Conservation (phyloP, 441 rosid species). For the Theobroma grandiflorum region DNA sequence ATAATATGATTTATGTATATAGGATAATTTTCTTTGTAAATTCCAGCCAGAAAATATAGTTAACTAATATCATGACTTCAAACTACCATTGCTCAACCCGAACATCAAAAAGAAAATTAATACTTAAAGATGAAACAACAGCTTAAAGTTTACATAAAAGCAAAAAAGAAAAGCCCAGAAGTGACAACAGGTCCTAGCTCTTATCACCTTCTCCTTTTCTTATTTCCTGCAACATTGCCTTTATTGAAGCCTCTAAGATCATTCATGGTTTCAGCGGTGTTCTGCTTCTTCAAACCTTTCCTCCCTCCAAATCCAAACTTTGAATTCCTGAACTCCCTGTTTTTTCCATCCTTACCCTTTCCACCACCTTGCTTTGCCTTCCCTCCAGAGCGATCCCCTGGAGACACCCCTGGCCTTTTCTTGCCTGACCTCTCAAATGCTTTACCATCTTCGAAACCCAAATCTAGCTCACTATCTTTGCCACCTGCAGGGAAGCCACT, state of each 20-base stretch:
- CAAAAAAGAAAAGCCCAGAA: not conserved
- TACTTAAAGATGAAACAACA: constrained; percentile 6
- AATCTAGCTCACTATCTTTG: constrained; percentile 56
- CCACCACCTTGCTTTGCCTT: constrained; percentile 48
- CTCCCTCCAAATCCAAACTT: constrained; percentile 86
- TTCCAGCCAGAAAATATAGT: not conserved
- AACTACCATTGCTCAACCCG: not conserved
- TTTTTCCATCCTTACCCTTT: constrained; percentile 46
- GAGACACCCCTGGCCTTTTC: constrained; percentile 70
- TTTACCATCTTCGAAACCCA: constrained; percentile 68
- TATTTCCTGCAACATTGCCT: constrained; percentile 52
- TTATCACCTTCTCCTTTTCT: constrained; percentile 68
- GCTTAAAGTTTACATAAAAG: constrained; percentile 3
- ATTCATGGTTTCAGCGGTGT: constrained; percentile 69
- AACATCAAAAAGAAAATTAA: not conserved
- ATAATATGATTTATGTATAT: not conserved
- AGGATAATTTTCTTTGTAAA: not conserved
- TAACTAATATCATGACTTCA: not conserved
- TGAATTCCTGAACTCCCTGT: constrained; percentile 62
- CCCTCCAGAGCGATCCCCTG: constrained; percentile 86
- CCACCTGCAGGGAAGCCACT: constrained; percentile 68
- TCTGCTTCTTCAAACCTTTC: constrained; percentile 81
- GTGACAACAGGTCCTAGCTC: not conserved
- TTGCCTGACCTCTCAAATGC: constrained; percentile 65
- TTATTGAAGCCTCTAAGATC: constrained; percentile 57